Evolutionary conservation across 1,139 yeast species (phyloP), one percentile per base, ranked within the genome.

Genomic region (Blastobotrys apis): DNA sequence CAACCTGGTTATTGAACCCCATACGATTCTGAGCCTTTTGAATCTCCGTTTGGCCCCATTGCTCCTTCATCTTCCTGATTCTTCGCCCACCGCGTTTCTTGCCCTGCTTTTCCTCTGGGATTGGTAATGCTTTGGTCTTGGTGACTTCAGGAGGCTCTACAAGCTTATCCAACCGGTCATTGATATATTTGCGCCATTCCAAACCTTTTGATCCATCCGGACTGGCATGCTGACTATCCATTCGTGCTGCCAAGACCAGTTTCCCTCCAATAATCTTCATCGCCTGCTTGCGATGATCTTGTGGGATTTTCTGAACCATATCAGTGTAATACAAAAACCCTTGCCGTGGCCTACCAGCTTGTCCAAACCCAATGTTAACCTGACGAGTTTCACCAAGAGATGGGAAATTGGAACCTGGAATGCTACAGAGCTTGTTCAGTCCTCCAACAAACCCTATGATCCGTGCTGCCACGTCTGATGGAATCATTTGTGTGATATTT

Each of bases 71-170:
- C 63, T 87, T 87, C 41, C 95, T 71, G 52, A 84, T 74, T 48
- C 90, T 69, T 52, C 80, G 70, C 0, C 99, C 99, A 2, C 95
- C 97, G 56, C 99, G 73, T 55, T 82, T 84, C 64, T 85, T 85
- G 4, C 92, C 80, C 39, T 81, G 78, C 46, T 73, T 74, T 47
- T 90, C 97, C 33, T 77, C 72, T 0, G 98, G 98, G 1, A 81
- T 72, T 0, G 97, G 94, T 38, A 92, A 67, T 0, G 97, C 95
- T 55, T 85, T 87, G 4, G 77, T 74, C 0, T 75, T 78, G 16
- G 72, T 68, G 22, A 74, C 73, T 26, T 81, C 85, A 1, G 97
- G 96, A 0, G 97, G 94, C 12, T 82, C 79, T 25, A 80, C 72
- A 29, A 87, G 65, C 57, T 86, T 86, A 43, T 81, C 87, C 5